Evolutionary conservation across 768 basidiomycete species (phyloP).

Genomic region (Xerocomellus intermedius): DNA sequence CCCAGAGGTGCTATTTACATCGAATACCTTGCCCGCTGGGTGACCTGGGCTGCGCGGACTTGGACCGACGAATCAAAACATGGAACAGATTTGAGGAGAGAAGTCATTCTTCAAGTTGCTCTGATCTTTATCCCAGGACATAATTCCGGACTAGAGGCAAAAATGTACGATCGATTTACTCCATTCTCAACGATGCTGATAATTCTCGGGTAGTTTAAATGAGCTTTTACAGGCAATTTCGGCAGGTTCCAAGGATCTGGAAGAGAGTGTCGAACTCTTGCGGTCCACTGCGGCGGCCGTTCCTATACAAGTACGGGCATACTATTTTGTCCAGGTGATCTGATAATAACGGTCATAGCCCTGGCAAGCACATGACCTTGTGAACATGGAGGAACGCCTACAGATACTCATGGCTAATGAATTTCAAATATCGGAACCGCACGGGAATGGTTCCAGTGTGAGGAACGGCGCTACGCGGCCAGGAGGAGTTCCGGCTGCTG

Average conservation of each 20-base stretch:
- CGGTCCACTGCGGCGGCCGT: background rate
- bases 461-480: background rate
- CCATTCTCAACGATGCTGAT: constrained; percentile 5
- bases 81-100: constrained; percentile 44
- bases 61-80: constrained; percentile 34
- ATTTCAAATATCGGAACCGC: background rate
- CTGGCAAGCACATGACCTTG: constrained; percentile 52
- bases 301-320: constrained; percentile 18
- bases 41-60: constrained; percentile 53
- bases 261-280: constrained; percentile 20
- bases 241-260: constrained; percentile 18
- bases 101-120: constrained; percentile 45
- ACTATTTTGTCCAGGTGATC: background rate
- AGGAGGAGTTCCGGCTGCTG: constrained; percentile 24
- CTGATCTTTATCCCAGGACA: constrained; percentile 45
- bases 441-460: background rate
- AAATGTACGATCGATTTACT: constrained; percentile 33
- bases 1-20: constrained; percentile 46
- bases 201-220: constrained; percentile 16
- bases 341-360: constrained; percentile 31
- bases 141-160: constrained; percentile 24
- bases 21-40: constrained; percentile 69
- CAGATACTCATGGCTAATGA: constrained; percentile 32
- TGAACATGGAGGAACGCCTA: constrained; percentile 56
- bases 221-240: constrained; percentile 22